Evolutionary conservation across 1,284 basidiomycete genomes (phyloP).

Genomic region (Gomphus sp.): DNA sequence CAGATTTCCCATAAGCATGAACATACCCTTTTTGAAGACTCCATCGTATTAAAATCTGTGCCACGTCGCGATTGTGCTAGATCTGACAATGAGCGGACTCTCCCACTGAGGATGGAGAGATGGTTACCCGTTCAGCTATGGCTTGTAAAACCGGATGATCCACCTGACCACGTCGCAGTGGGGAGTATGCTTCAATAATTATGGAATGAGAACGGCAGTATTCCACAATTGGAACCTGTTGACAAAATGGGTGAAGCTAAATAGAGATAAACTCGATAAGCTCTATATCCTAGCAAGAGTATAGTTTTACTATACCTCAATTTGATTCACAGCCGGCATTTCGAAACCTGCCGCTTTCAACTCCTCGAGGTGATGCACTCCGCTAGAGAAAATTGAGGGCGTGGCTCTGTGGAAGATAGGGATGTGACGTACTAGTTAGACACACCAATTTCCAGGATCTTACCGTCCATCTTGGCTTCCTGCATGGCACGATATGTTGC

Average conservation of each 20-base stretch:
- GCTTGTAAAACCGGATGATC: slow-evolving; percentile 31
- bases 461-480: slow-evolving; percentile 38
- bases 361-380: slow-evolving; percentile 40
- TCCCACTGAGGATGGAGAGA: not conserved
- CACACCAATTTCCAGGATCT: slow-evolving; percentile 48
- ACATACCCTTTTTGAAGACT: slow-evolving; percentile 52
- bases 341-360: slow-evolving; percentile 31
- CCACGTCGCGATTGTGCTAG: slow-evolving; percentile 38
- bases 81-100: not conserved
- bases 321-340: slow-evolving; percentile 43
- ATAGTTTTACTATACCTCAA: slow-evolving; percentile 25
- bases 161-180: slow-evolving; percentile 38
- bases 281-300: not conserved
- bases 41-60: slow-evolving; percentile 64
- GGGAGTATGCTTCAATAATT: slow-evolving; percentile 43
- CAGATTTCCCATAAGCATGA: not conserved
- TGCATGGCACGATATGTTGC: slow-evolving; percentile 36
- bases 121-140: slow-evolving; percentile 33
- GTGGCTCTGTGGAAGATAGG: not conserved
- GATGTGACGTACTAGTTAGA: slow-evolving; percentile 43
- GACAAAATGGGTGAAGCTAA: slow-evolving; percentile 46
- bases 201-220: slow-evolving; percentile 39
- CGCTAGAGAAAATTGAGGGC: slow-evolving; percentile 18
- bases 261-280: not conserved
- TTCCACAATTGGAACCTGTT: slow-evolving; percentile 38